phyloP scores from a whole-genome alignment of 768 basidiomycete genomes.

The Kwoniella pini region DNA sequence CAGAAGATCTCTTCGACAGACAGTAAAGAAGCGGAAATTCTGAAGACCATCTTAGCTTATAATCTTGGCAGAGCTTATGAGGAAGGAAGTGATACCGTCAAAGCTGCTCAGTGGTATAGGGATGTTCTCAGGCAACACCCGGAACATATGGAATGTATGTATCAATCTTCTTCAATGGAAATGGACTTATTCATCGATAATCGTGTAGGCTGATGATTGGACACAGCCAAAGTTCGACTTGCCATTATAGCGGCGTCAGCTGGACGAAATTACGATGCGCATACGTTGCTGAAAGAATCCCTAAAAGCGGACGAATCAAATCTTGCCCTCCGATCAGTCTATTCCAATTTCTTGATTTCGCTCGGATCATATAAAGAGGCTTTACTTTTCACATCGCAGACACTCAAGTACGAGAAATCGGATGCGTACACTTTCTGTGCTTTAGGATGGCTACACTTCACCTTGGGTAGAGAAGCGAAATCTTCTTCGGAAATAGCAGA shows the following conservation, averaged over 20 bases:
- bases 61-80: slow-evolving; percentile 92
- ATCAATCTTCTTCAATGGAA: too few relatives aligned
- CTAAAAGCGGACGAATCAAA: slow-evolving; percentile 74
- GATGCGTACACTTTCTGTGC: slow-evolving; percentile 92
- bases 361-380: slow-evolving; percentile 62
- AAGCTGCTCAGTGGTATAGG: slow-evolving; percentile 82
- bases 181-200: too few relatives aligned
- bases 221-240: slow-evolving; percentile 94
- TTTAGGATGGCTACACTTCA: slow-evolving; percentile 80
- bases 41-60: slow-evolving; percentile 81
- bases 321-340: slow-evolving; percentile 86
- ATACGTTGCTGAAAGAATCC: slow-evolving; percentile 85
- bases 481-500: slow-evolving; percentile 64
- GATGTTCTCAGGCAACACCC: slow-evolving; percentile 87
- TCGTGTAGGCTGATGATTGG: too few relatives aligned
- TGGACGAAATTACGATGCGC: slow-evolving; percentile 76
- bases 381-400: slow-evolving; percentile 84
- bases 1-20: slow-evolving; percentile 32
- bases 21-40: slow-evolving; percentile 49
- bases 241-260: slow-evolving; percentile 73
- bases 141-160: slow-evolving; percentile 91
- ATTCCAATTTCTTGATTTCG: slow-evolving; percentile 88
- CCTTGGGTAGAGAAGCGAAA: slow-evolving; percentile 79
- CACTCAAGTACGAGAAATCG: slow-evolving; percentile 79
- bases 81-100: slow-evolving; percentile 68